Base-by-base conservation (phyloP, 2,329 filamentous ascomycete species). In the Hypoxylon sp. region DNA sequence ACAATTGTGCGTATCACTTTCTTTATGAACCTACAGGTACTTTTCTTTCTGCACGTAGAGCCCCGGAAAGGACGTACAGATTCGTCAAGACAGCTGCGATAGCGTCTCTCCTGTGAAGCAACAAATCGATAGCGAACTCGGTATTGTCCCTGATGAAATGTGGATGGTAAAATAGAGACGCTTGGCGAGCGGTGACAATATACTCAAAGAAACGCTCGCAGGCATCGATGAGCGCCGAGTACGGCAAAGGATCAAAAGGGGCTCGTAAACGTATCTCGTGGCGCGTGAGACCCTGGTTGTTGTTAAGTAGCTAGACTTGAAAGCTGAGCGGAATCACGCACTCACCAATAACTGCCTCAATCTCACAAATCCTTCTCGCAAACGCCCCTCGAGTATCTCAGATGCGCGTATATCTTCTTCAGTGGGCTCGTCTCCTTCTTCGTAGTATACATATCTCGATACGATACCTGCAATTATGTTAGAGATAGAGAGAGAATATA, bases 171-270 rank as follows among this genome's bases (percentile, higher is more conserved):
- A 87, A 87, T 14, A 89, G 76, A 1, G 85, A 85, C 2, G 86
- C 85, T 72, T 89, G 86, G 5, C 87, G 84, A 3, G 89, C 82
- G 17, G 85, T 81, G 25, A 89, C 83, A 61, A 88, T 81, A 66
- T 88, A 84, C 68, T 89, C 87, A 69, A 89, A 88, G 79, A 89
- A 88, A 3, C 81, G 81, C 74, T 89, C 87, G 60, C 84, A 87
- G 5, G 82, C 80, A 67, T 85, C 83, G 51, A 87, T 85, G 5
- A 89, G 82, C 13, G 82, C 86, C 2, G 83, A 84, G 74, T 88
- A 89, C 0, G 86, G 86, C 1, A 85, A 76, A 0, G 86, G 83
- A 60, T 89, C 82, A 69, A 89, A 89, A 1, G 85, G 85, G 1
- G 82, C 86, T 21, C 87, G 83, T 36, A 89, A 81, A 2, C 87